phyloP scores from a whole-genome alignment of 495 filamentous ascomycete species.

The Penicillium steckii region DNA sequence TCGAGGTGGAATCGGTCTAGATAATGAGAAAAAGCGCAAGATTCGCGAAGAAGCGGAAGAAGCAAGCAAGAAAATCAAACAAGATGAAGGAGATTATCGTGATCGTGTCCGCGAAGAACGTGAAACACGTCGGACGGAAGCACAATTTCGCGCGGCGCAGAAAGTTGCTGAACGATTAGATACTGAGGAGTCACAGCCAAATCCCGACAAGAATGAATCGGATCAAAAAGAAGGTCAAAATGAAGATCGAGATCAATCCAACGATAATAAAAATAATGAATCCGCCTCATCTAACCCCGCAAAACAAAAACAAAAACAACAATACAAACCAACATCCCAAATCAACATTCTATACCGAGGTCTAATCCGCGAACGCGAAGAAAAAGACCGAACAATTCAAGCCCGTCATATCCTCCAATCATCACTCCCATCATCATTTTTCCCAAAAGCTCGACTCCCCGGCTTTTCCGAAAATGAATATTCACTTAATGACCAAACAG shows the following conservation, averaged over 20 bases:
- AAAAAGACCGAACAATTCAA: slow-evolving; percentile 66
- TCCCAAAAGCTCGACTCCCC: slow-evolving; percentile 46
- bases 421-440: slow-evolving; percentile 51
- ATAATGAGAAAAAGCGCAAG: slow-evolving; percentile 79
- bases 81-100: slow-evolving; percentile 71
- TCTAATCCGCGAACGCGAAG: slow-evolving; percentile 63
- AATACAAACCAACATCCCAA: slow-evolving; percentile 50
- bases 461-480: slow-evolving; percentile 53
- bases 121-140: slow-evolving; percentile 67
- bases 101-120: slow-evolving; percentile 70
- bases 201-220: background rate
- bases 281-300: background rate
- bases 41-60: slow-evolving; percentile 63
- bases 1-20: slow-evolving; percentile 81
- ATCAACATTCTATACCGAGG: slow-evolving; percentile 82
- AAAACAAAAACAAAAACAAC: slow-evolving; percentile 15
- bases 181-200: slow-evolving; percentile 33
- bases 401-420: slow-evolving; percentile 70
- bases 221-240: background rate
- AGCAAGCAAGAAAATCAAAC: slow-evolving; percentile 61
- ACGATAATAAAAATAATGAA: slow-evolving; percentile 7
- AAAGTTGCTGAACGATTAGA: slow-evolving; percentile 78
- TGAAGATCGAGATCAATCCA: background rate
- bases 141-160: slow-evolving; percentile 69
- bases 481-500: slow-evolving; percentile 56